These are phyloP conservation scores for Stagonosporopsis tanaceti DNA, from an alignment of 2,329 filamentous ascomycete species.

Conservation along the genomic window DNA sequence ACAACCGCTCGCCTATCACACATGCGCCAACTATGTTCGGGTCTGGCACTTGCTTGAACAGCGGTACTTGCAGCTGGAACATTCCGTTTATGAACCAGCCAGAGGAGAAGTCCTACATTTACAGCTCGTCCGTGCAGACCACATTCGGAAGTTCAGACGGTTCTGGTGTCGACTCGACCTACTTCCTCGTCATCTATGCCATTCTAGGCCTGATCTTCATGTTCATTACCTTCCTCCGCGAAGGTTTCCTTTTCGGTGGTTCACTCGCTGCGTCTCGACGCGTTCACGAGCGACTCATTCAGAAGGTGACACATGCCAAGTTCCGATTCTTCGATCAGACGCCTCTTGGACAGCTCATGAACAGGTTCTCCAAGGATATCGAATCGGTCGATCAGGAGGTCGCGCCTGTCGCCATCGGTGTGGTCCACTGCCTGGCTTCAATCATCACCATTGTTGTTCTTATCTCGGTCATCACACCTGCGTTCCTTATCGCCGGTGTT, in stretches of 20 bases:
- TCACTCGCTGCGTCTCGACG: slow-evolving; percentile 87
- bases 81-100: slow-evolving; percentile 41
- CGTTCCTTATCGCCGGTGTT: slow-evolving; percentile 83
- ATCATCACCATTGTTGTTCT: slow-evolving; percentile 86
- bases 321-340: slow-evolving; percentile 99
- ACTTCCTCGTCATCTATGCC: slow-evolving; percentile 86
- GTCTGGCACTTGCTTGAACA: slow-evolving; percentile 57
- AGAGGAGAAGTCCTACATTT: slow-evolving; percentile 41
- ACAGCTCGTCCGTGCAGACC: slow-evolving; percentile 51
- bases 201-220: slow-evolving; percentile 80
- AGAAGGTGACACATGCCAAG: slow-evolving; percentile 82
- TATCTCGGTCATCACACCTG: slow-evolving; percentile 88
- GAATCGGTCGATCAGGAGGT: slow-evolving; percentile 96
- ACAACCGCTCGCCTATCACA: slow-evolving; percentile 52
- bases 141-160: slow-evolving; percentile 46
- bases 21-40: slow-evolving; percentile 54
- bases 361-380: slow-evolving; percentile 97
- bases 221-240: slow-evolving; percentile 79
- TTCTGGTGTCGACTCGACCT: slow-evolving; percentile 76
- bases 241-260: slow-evolving; percentile 90
- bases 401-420: slow-evolving; percentile 84
- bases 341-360: slow-evolving; percentile 95
- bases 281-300: slow-evolving; percentile 81
- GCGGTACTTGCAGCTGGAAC: slow-evolving; percentile 60
- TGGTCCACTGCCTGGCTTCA: slow-evolving; percentile 70